Evolutionary conservation across 441 rosid genomes (phyloP).

Genomic region (Viola pubescens): DNA sequence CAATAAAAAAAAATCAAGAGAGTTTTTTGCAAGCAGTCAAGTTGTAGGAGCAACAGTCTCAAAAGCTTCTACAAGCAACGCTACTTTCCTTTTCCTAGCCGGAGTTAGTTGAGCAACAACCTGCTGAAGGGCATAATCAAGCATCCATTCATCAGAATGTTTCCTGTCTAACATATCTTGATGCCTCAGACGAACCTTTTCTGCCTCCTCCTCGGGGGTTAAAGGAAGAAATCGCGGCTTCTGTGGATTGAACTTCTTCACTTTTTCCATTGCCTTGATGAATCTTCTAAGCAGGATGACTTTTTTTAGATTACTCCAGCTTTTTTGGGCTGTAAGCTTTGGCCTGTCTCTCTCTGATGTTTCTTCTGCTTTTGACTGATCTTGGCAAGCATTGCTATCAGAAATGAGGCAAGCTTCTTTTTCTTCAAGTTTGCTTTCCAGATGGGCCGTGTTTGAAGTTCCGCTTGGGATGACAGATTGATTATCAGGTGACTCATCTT

Average conservation of each 20-base stretch:
- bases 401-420: slow-evolving; percentile 18
- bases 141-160: slow-evolving; percentile 84
- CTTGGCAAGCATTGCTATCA: slow-evolving; percentile 1
- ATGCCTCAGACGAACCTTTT: slow-evolving; percentile 60
- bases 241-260: slow-evolving; percentile 42
- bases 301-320: slow-evolving; percentile 78
- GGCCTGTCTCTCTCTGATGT: slow-evolving; percentile 17
- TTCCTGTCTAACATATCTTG: slow-evolving; percentile 50
- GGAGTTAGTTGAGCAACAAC: slow-evolving; percentile 76
- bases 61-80: slow-evolving; percentile 78
- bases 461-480: slow-evolving; percentile 20
- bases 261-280: slow-evolving; percentile 69
- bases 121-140: slow-evolving; percentile 69
- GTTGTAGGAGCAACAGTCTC: slow-evolving; percentile 58
- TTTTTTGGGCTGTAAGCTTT: slow-evolving; percentile 30
- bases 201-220: slow-evolving; percentile 38
- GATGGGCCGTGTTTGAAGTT: slow-evolving; percentile 12
- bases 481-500: slow-evolving; percentile 29
- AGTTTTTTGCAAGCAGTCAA: neutral
- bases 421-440: slow-evolving; percentile 3
- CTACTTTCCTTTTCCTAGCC: slow-evolving; percentile 67
- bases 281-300: slow-evolving; percentile 62
- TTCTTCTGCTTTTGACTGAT: slow-evolving; percentile 16
- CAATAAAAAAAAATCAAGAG: no score
- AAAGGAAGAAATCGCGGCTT: slow-evolving; percentile 45